Conservation (phyloP, 108 stramenopile species). For the Cyclotella kingstonii region DNA sequence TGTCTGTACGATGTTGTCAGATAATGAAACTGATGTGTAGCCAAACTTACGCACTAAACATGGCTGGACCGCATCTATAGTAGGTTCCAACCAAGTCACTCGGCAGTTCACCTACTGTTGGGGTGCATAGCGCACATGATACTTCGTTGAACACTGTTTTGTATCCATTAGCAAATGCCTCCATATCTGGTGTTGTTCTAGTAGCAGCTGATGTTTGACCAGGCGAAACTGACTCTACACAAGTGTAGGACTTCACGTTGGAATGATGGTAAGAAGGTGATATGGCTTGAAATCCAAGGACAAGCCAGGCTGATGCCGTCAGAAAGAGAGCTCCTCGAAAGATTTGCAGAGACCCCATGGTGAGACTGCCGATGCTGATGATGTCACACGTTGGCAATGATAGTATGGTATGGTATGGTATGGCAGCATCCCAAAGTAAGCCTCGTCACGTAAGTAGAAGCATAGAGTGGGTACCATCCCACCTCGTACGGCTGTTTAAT, state of each 20-base stretch:
- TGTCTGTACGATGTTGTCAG: not conserved
- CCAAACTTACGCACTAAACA: conserved; percentile 68
- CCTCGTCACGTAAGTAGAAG: too few relatives aligned
- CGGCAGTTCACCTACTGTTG: conserved; percentile 54
- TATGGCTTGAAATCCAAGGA: not conserved
- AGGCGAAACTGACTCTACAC: not conserved
- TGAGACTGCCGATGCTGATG: too few relatives aligned
- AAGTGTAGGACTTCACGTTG: not conserved
- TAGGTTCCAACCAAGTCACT: conserved; percentile 74
- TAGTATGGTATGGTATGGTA: too few relatives aligned
- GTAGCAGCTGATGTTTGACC: not conserved
- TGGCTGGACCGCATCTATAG: conserved; percentile 78
- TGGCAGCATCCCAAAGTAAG: too few relatives aligned
- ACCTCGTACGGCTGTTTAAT: too few relatives aligned
- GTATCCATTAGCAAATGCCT: conserved; percentile 71
- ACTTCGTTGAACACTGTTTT: conserved; percentile 74
- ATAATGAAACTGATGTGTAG: not conserved
- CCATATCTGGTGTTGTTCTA: conserved; percentile 51
- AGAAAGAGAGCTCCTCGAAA: too few relatives aligned
- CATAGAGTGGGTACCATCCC: too few relatives aligned
- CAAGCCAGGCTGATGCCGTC: not conserved
- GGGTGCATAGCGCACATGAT: conserved; percentile 38
- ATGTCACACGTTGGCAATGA: too few relatives aligned
- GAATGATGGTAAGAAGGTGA: not conserved
- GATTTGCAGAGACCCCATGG: too few relatives aligned